phyloP scores from a whole-genome alignment of 495 filamentous ascomycete species.

The Penicillium atrosanguineum region DNA sequence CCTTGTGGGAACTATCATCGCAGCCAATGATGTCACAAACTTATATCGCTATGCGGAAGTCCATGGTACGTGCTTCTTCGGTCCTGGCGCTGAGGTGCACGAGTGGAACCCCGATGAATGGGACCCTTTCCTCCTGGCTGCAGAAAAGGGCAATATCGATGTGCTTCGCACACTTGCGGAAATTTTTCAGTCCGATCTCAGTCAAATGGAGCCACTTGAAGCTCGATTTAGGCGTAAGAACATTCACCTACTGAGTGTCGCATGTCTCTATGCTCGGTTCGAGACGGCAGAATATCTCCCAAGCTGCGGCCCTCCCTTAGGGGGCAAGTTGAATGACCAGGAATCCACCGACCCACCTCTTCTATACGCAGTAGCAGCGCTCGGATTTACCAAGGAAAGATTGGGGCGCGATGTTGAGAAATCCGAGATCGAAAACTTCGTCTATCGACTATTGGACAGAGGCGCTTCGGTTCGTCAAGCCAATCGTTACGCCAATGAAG shows the following conservation, averaged over 20 bases:
- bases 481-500: too few species aligned
- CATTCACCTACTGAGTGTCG: too few species aligned
- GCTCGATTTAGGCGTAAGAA: neutral
- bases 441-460: neutral
- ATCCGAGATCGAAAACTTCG: neutral
- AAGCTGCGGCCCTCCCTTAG: neutral
- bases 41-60: too few species aligned
- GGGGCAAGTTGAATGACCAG: neutral
- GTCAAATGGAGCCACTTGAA: neutral
- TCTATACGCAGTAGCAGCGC: neutral
- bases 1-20: too few species aligned
- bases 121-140: too few species aligned
- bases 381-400: neutral
- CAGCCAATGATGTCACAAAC: too few species aligned
- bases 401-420: neutral
- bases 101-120: too few species aligned
- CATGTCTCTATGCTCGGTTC: too few species aligned
- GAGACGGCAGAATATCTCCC: too few species aligned
- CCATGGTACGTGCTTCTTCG: too few species aligned
- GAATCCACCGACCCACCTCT: neutral
- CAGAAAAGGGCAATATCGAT: neutral
- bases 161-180: neutral
- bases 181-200: neutral
- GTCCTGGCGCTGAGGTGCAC: too few species aligned
- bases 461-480: neutral